Conservation (phyloP, 768 basidiomycete species). For the Terana coerulea region DNA sequence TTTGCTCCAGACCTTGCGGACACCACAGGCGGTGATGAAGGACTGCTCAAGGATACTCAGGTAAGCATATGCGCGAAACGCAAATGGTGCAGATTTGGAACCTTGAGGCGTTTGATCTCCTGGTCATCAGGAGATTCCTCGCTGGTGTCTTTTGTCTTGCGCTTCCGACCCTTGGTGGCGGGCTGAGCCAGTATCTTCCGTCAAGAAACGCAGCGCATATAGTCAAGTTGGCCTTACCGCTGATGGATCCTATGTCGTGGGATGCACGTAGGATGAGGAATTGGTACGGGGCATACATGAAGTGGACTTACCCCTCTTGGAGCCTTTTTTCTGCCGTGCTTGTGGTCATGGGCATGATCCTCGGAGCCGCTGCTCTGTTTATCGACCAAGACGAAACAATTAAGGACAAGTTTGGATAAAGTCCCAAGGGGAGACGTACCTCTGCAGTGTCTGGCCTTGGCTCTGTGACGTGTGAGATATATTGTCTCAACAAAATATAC, state of each 20-base stretch:
- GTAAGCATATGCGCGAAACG: not conserved
- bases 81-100: conserved; percentile 35
- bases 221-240: not conserved
- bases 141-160: conserved; percentile 25
- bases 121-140: conserved; percentile 60
- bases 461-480: too few relatives aligned
- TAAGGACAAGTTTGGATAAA: too few relatives aligned
- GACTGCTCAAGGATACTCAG: conserved; percentile 58
- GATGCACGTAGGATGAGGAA: not conserved
- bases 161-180: conserved; percentile 28
- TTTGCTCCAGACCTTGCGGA: conserved; percentile 74
- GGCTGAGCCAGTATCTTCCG: not conserved
- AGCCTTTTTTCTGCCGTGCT: conserved; percentile 38
- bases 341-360: conserved; percentile 56
- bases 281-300: not conserved
- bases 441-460: too few relatives aligned
- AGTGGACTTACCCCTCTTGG: conserved; percentile 31
- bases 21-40: conserved; percentile 69
- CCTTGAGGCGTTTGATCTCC: conserved; percentile 73
- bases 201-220: not conserved
- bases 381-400: not conserved
- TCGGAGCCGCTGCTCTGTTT: conserved; percentile 51
- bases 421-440: too few relatives aligned
- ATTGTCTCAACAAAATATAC: too few relatives aligned
- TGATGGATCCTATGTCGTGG: not conserved